Evolutionary conservation across 148 eudicot genomes (phyloP).

Genomic region (Cornus kousa): DNA sequence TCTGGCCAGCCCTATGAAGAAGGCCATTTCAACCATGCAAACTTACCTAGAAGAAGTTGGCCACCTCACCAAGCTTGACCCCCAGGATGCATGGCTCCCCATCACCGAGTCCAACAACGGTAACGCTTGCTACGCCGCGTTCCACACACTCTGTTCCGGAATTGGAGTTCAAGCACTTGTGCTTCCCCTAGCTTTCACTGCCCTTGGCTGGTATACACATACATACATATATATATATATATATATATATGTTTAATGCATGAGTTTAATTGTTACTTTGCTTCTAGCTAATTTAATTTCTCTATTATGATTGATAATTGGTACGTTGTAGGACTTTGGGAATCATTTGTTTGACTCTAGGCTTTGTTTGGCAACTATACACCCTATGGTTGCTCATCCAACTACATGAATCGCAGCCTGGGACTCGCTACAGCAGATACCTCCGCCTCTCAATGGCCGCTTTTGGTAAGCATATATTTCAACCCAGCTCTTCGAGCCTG

Average conservation of each 20-base stretch:
- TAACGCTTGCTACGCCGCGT: constrained; percentile 69
- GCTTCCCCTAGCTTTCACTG: constrained; percentile 68
- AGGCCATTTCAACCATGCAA: constrained; percentile 38
- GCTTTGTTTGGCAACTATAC: constrained; percentile 76
- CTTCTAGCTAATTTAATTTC: not conserved
- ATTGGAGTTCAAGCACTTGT: constrained; percentile 83
- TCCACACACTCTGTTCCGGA: constrained; percentile 67
- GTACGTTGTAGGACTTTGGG: constrained; percentile 65
- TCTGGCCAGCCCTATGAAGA: constrained; percentile 47
- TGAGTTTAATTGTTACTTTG: not conserved
- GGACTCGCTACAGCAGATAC: constrained; percentile 76
- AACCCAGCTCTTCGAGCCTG: no score
- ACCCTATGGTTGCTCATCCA: constrained; percentile 73
- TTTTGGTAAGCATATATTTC: constrained; percentile 50
- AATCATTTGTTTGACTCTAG: constrained; percentile 42
- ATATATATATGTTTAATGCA: no score
- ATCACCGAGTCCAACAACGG: constrained; percentile 79
- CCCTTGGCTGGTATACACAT: constrained; percentile 60
- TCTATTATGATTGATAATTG: not conserved
- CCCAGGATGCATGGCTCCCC: constrained; percentile 80
- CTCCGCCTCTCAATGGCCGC: constrained; percentile 75
- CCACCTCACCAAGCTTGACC: constrained; percentile 47
- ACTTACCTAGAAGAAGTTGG: constrained; percentile 53
- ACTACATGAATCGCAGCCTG: constrained; percentile 62
- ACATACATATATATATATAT: no score